These are phyloP conservation scores for Meyerozyma carpophila DNA, from an alignment of 1,139 yeast genomes.

Conservation along the genomic window DNA sequence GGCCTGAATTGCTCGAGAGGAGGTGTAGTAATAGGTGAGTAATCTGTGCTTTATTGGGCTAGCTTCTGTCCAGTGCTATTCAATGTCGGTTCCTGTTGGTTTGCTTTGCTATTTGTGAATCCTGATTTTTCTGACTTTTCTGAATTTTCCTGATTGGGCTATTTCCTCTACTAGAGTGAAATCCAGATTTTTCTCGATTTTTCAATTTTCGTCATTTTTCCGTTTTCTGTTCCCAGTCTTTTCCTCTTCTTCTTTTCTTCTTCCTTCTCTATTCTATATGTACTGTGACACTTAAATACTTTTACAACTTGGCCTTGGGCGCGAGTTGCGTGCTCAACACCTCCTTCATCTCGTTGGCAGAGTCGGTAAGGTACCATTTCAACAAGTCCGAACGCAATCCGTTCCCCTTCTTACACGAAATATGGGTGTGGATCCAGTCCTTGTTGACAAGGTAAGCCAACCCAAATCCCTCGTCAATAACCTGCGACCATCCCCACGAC, in stretches of 20 bases:
- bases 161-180: too few relatives aligned
- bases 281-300: neutral
- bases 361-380: constrained; percentile 65
- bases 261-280: neutral
- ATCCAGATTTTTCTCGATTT: too few relatives aligned
- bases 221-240: neutral
- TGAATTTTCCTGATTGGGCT: too few relatives aligned
- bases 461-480: constrained; percentile 90
- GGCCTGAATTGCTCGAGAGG: neutral
- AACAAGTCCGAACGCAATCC: constrained; percentile 65
- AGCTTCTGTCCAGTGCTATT: too few relatives aligned
- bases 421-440: constrained; percentile 82
- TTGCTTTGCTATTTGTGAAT: too few relatives aligned
- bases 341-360: constrained; percentile 79
- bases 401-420: constrained; percentile 67
- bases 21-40: neutral
- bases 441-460: constrained; percentile 89
- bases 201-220: too few relatives aligned
- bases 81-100: too few relatives aligned
- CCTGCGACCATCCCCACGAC: constrained; percentile 97
- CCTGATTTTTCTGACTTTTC: too few relatives aligned
- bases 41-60: too few relatives aligned
- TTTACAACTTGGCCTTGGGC: constrained; percentile 34
- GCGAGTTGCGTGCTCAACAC: constrained; percentile 42
- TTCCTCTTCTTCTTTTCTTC: neutral